Evolutionary conservation across 2,329 filamentous ascomycete species (phyloP).

Genomic region (Botryotinia calthae): DNA sequence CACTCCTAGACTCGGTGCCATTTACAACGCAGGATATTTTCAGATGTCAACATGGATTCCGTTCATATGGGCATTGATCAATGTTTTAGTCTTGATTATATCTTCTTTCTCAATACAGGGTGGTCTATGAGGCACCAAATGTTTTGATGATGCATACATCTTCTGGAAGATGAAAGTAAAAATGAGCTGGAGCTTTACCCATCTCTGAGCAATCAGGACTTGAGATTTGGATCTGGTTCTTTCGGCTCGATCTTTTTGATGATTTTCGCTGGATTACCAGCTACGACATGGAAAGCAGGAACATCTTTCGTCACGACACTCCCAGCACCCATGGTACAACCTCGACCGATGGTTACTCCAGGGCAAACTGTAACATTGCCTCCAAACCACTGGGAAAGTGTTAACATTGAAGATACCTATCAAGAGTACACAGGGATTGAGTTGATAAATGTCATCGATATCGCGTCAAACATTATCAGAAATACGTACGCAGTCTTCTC

Average conservation of each 20-base stretch:
- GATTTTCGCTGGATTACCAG: constrained; percentile 64
- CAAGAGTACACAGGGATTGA: background rate
- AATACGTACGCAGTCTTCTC: constrained; percentile 62
- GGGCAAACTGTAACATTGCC: constrained; percentile 69
- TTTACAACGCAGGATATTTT: constrained; percentile 68
- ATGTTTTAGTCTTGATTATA: constrained; percentile 63
- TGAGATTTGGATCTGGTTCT: constrained; percentile 31
- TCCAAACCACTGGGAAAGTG: constrained; percentile 58
- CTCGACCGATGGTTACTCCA: constrained; percentile 74
- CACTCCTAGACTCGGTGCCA: constrained; percentile 51
- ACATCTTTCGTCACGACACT: constrained; percentile 80
- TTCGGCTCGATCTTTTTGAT: constrained; percentile 45
- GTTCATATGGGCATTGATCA: constrained; percentile 66
- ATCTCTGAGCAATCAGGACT: background rate
- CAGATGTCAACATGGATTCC: constrained; percentile 74
- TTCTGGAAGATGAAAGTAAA: background rate
- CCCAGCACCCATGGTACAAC: constrained; percentile 72
- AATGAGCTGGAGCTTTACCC: background rate
- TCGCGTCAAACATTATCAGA: background rate
- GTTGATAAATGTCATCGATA: background rate
- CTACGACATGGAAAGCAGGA: constrained; percentile 60
- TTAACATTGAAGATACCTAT: background rate
- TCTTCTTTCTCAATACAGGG: constrained; percentile 72
- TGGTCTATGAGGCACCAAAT: constrained; percentile 50
- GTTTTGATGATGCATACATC: background rate